Percentiles rank a stretch among this genome's conserved stretches.
These are phyloP conservation scores for Dimocarpus longan DNA, from an alignment of 345 rosid species.

Conservation along the genomic window DNA sequence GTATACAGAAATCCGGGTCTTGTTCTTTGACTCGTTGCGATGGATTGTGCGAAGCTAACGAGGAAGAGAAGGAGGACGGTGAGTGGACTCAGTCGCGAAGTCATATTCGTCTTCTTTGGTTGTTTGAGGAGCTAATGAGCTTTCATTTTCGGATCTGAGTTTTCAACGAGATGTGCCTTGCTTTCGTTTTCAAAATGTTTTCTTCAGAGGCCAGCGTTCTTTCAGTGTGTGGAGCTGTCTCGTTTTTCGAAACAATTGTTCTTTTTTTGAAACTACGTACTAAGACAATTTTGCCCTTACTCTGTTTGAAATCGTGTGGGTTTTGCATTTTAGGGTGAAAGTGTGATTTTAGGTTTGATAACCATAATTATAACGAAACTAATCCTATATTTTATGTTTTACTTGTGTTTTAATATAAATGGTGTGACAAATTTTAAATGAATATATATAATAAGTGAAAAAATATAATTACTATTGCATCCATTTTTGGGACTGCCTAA, in stretches of 20 bases:
- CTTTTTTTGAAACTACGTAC: no score
- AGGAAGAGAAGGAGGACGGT: constrained; percentile 25
- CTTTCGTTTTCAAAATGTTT: not conserved
- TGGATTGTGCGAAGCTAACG: constrained; percentile 20
- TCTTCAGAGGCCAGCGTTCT: not conserved
- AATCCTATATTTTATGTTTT: no score
- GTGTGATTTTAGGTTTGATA: no score
- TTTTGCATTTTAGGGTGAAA: no score
- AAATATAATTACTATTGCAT: no score
- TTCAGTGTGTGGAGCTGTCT: not conserved
- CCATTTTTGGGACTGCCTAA: no score
- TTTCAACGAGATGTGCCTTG: not conserved
- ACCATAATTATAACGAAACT: no score
- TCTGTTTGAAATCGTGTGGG: not conserved
- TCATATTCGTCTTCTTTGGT: constrained; percentile 26
- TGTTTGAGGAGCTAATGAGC: constrained; percentile 2
- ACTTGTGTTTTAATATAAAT: no score
- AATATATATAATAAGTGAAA: no score
- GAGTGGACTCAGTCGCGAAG: constrained; percentile 25
- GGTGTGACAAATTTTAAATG: no score
- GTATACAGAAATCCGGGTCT: constrained; percentile 63
- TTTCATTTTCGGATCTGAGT: constrained; percentile 34
- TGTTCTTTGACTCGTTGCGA: not conserved
- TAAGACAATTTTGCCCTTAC: constrained; percentile 24
- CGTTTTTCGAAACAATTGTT: constrained; percentile 5